Evolutionary conservation across 495 filamentous ascomycete species (phyloP).

Genomic region (Collariella sp.): DNA sequence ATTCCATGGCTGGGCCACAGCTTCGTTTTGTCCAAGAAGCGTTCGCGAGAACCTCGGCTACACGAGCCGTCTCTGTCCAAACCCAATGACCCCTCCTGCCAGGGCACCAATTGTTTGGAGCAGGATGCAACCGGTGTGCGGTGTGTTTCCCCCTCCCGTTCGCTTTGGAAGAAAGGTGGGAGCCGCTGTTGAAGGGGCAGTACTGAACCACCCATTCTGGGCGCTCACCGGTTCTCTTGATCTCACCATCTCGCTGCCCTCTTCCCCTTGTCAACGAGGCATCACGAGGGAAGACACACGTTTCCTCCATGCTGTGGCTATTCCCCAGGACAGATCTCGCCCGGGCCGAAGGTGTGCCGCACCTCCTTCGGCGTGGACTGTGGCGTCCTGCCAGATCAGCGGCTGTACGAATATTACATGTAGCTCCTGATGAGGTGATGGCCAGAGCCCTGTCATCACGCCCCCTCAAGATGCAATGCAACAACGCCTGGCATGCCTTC

Average conservation of each 20-base stretch:
- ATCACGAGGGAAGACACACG: slow-evolving; percentile 6
- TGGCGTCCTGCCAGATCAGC: too few relatives aligned
- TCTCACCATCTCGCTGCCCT: slow-evolving; percentile 22
- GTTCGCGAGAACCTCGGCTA: too few relatives aligned
- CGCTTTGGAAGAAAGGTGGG: neutral
- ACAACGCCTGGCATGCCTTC: too few relatives aligned
- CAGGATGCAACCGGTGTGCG: slow-evolving; percentile 9
- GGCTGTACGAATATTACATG: too few relatives aligned
- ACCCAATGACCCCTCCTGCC: neutral
- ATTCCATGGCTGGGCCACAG: too few relatives aligned
- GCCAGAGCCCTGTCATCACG: too few relatives aligned
- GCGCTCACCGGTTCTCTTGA: slow-evolving; percentile 26
- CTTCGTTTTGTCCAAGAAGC: too few relatives aligned
- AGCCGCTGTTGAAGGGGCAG: neutral
- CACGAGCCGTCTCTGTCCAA: too few relatives aligned
- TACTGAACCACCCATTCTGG: slow-evolving; percentile 1
- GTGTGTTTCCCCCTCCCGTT: neutral
- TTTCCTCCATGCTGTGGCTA: neutral
- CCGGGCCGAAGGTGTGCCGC: slow-evolving; percentile 3
- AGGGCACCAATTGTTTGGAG: neutral
- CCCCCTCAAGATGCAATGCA: too few relatives aligned
- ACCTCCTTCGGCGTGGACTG: too few relatives aligned
- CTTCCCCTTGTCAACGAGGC: neutral
- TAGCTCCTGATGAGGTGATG: too few relatives aligned
- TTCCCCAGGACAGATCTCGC: neutral